Evolutionary conservation across 257 asterid genomes (phyloP).

Genomic region (Forsythia viridissima): DNA sequence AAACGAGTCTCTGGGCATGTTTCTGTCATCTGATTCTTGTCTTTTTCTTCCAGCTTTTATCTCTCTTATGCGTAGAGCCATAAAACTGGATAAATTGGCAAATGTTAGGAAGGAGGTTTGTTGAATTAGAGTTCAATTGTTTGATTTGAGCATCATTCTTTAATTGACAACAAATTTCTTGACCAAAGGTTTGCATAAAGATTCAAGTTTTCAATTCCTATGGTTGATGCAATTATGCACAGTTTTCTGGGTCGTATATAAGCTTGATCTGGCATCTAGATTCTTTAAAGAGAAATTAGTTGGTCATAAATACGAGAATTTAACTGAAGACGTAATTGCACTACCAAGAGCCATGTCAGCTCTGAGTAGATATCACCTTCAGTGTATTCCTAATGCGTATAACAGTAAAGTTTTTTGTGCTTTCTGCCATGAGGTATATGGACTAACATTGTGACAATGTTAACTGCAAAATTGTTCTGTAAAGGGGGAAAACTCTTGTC

Average conservation of each 20-base stretch:
- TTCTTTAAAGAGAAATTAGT: not conserved
- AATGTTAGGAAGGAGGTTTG: not conserved
- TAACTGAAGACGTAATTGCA: constrained; percentile 4
- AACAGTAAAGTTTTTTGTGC: not conserved
- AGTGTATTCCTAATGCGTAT: not conserved
- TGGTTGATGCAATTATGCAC: not conserved
- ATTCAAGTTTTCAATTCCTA: not conserved
- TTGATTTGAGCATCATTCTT: not conserved
- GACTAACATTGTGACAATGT: not conserved
- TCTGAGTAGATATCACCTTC: not conserved
- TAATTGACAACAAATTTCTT: not conserved
- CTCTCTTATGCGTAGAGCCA: not conserved
- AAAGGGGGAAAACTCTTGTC: not conserved
- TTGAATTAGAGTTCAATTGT: not conserved
- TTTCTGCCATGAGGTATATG: not conserved
- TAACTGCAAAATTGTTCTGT: not conserved
- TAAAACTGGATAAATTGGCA: not conserved
- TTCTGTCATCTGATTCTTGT: no score
- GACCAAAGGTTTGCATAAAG: not conserved
- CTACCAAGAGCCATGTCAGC: not conserved
- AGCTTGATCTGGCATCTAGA: not conserved
- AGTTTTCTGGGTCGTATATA: not conserved
- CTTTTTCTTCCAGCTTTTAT: no score
- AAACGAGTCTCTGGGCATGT: no score
- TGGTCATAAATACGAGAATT: not conserved